Conservation (phyloP, 2,329 filamentous ascomycete species). For the Colletotrichum navitas region DNA sequence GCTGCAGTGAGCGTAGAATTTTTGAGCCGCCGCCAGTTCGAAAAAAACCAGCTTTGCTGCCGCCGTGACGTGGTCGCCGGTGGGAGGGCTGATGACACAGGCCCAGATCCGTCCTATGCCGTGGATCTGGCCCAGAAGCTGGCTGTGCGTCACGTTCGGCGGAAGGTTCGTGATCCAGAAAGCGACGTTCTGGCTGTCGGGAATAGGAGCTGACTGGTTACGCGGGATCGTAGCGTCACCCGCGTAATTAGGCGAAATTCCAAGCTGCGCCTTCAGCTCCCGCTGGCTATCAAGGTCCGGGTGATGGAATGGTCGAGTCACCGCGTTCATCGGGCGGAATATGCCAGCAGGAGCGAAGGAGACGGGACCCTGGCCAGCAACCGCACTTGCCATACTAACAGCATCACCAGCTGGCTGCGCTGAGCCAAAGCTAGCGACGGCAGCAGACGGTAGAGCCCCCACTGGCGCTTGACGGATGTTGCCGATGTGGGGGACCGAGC, state of each 20-base stretch:
- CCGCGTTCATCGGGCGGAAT: slow-evolving; percentile 31
- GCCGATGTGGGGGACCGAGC: background rate
- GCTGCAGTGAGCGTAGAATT: slow-evolving; percentile 46
- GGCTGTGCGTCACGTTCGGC: slow-evolving; percentile 54
- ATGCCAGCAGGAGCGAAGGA: slow-evolving; percentile 2
- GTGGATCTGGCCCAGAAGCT: slow-evolving; percentile 60
- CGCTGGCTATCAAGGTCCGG: slow-evolving; percentile 13
- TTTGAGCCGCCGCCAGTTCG: slow-evolving; percentile 54
- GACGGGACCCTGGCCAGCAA: background rate
- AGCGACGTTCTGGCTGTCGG: slow-evolving; percentile 60
- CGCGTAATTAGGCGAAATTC: slow-evolving; percentile 53
- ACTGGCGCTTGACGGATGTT: background rate
- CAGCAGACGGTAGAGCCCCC: background rate
- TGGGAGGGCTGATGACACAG: slow-evolving; percentile 64
- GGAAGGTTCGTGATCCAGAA: slow-evolving; percentile 67
- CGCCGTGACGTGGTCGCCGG: slow-evolving; percentile 53
- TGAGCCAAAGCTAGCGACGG: background rate
- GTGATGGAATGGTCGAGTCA: slow-evolving; percentile 5
- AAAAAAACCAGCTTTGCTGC: slow-evolving; percentile 66
- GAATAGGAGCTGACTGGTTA: slow-evolving; percentile 57
- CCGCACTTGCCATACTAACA: background rate
- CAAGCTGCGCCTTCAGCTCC: slow-evolving; percentile 24
- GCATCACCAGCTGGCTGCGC: background rate
- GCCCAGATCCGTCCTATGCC: slow-evolving; percentile 65
- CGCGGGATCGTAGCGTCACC: slow-evolving; percentile 53